Conservation (phyloP, 441 rosid genomes). For the Hypseocharis bilobata region DNA sequence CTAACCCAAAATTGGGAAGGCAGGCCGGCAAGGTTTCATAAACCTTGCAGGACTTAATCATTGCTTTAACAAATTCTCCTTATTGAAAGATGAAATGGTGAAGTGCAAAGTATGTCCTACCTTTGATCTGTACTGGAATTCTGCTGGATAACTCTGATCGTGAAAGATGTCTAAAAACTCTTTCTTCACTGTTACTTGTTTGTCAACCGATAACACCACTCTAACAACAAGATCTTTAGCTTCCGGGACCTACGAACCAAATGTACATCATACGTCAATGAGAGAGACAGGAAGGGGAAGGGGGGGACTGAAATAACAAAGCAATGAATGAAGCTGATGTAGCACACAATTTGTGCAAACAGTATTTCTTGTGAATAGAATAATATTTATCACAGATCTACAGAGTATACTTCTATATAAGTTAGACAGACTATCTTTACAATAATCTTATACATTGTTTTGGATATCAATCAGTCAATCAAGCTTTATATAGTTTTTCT, state of each 20-base stretch:
- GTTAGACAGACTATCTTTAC: too few relatives aligned
- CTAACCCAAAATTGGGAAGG: neutral
- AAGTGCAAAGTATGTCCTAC: conserved; percentile 28
- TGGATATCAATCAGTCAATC: too few relatives aligned
- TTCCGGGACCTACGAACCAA: conserved; percentile 58
- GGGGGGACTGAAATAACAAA: neutral
- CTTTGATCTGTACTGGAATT: conserved; percentile 92
- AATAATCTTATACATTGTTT: too few relatives aligned
- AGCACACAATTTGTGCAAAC: neutral
- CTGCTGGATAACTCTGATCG: conserved; percentile 79
- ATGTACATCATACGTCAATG: neutral
- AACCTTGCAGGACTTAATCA: neutral
- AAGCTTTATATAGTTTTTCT: too few relatives aligned
- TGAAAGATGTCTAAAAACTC: conserved; percentile 89
- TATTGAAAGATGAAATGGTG: conserved; percentile 3
- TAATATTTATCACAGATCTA: neutral
- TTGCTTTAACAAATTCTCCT: neutral
- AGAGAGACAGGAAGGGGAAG: too few relatives aligned
- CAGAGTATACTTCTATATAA: neutral
- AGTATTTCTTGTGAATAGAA: neutral
- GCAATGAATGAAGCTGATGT: neutral
- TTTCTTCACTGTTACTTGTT: conserved; percentile 87
- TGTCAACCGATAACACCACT: conserved; percentile 98
- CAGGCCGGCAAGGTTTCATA: neutral
- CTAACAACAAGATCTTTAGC: conserved; percentile 89